Evolutionary conservation across 345 rosid genomes (phyloP).

Genomic region (Eucalyptus sp.): DNA sequence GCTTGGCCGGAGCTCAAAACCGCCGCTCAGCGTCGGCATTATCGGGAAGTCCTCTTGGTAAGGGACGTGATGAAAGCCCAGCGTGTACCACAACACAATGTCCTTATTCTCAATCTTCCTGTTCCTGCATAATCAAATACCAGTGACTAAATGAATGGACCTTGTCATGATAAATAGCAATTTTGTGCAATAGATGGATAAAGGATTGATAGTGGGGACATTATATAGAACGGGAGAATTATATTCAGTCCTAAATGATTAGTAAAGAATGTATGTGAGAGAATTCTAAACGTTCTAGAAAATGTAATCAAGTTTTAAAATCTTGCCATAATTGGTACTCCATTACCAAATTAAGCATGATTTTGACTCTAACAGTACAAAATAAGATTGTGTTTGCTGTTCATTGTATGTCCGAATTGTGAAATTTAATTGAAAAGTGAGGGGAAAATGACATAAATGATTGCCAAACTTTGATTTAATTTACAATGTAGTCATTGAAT

Average conservation of each 20-base stretch:
- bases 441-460: too few species aligned
- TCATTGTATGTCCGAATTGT: background rate
- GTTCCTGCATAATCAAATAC: conserved; percentile 11
- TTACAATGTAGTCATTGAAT: background rate
- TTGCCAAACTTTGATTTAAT: too few species aligned
- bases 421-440: background rate
- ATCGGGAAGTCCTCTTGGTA: conserved; percentile 71
- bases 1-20: conserved; percentile 53
- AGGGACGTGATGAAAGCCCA: conserved; percentile 66
- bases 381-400: background rate
- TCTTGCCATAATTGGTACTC: background rate
- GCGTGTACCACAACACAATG: conserved; percentile 59
- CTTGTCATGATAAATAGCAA: background rate
- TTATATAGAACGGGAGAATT: background rate
- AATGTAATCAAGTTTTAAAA: background rate
- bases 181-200: background rate
- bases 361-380: background rate
- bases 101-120: conserved; percentile 46
- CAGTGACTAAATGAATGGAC: background rate
- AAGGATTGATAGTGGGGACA: background rate
- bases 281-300: fast-evolving
- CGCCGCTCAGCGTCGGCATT: conserved; percentile 54
- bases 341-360: background rate
- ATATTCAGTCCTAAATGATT: background rate
- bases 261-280: background rate